These are phyloP conservation scores for Dryas octopetala DNA, from an alignment of 306 rosid genomes.

Conservation along the genomic window DNA sequence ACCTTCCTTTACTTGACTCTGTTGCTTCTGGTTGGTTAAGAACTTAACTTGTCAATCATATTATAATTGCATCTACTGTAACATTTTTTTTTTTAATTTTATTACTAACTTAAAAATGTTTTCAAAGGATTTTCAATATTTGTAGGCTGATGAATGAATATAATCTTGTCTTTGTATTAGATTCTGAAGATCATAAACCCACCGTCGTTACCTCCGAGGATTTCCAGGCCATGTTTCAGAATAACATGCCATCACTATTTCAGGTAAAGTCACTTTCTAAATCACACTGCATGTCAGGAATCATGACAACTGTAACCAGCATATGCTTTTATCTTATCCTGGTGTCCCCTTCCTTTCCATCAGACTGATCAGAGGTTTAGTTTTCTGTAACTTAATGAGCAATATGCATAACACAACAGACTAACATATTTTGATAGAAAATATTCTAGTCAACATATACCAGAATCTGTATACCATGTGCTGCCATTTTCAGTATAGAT, in stretches of 20 bases:
- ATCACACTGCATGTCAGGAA: constrained; percentile 18
- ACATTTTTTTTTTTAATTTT: neutral
- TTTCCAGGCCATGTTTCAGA: constrained; percentile 59
- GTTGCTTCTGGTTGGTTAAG: constrained; percentile 56
- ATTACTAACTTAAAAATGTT: neutral
- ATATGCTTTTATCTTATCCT: neutral
- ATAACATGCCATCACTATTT: constrained; percentile 55
- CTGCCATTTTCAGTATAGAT: neutral
- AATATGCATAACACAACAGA: neutral
- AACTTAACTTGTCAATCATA: constrained; percentile 4
- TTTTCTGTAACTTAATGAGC: neutral
- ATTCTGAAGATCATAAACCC: constrained; percentile 45
- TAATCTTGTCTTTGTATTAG: constrained; percentile 34
- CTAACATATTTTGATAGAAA: neutral
- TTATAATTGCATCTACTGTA: constrained; percentile 4
- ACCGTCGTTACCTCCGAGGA: constrained; percentile 50
- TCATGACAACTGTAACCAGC: neutral
- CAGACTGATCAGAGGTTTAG: neutral
- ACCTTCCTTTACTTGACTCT: constrained; percentile 61
- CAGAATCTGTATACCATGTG: neutral
- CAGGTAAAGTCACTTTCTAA: constrained; percentile 45
- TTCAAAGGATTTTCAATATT: neutral
- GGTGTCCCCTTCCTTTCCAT: neutral
- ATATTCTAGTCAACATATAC: neutral
- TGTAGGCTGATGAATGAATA: constrained; percentile 22